phyloP scores from a whole-genome alignment of 2,329 filamentous ascomycete species.

The Arthrobotrys pseudoclavata region DNA sequence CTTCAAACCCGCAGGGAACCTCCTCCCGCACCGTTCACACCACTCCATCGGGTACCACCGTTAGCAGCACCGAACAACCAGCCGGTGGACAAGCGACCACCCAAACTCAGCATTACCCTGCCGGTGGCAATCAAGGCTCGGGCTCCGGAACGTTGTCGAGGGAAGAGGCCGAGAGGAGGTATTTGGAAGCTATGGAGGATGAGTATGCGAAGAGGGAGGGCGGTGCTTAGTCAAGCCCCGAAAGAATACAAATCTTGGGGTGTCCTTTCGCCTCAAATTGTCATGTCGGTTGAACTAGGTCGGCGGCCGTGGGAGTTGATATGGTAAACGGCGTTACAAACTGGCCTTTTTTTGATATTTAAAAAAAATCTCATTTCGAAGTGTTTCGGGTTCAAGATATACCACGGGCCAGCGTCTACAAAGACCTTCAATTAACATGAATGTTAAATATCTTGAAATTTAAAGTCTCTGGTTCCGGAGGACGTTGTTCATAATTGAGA shows the following conservation, averaged over 20 bases:
- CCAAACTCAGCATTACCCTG: slow-evolving; percentile 17
- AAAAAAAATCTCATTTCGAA: neutral
- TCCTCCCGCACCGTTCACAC: slow-evolving; percentile 51
- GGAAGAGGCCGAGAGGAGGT: slow-evolving; percentile 50
- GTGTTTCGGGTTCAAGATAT: neutral
- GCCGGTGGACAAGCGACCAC: slow-evolving; percentile 20
- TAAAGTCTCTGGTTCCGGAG: neutral
- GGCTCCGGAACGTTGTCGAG: neutral
- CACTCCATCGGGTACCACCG: slow-evolving; percentile 46
- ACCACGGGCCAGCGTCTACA: neutral
- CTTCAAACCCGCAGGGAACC: slow-evolving; percentile 31
- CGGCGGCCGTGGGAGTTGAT: neutral
- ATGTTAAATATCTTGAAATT: neutral
- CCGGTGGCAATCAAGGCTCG: neutral
- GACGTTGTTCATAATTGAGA: neutral
- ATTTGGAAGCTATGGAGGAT: slow-evolving; percentile 59
- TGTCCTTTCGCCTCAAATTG: neutral
- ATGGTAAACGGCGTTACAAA: slow-evolving; percentile 7
- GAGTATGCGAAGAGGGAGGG: slow-evolving; percentile 59
- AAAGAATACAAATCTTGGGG: no score
- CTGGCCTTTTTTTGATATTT: neutral
- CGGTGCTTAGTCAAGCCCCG: slow-evolving; percentile 27
- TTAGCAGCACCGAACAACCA: slow-evolving; percentile 30
- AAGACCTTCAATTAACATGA: neutral
- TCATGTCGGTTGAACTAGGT: neutral